Evolutionary conservation across 352 stramenopile genomes (phyloP), one percentile per base, ranked within the genome.

Genomic region (Phytophthora hybrid): DNA sequence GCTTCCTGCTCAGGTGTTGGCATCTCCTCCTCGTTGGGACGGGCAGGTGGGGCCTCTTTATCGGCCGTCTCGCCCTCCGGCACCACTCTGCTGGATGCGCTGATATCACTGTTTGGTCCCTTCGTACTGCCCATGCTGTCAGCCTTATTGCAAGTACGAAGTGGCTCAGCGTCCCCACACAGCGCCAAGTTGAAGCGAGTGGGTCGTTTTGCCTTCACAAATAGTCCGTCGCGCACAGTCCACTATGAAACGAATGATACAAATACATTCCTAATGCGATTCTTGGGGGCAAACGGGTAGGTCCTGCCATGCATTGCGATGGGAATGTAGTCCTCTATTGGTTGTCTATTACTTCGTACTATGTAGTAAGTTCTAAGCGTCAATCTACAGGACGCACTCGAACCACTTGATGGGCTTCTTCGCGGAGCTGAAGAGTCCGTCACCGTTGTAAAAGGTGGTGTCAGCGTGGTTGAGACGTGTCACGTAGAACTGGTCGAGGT

Each of bases 321-420:
- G 4, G 51, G 59, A 70, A 52, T 70, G 53, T 41, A 41, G 52
- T 54, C 14, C 31, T 21, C 54, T 58, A 59, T 18, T 52, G 59
- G n/a, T 32, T 59, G 31, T 59, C 49, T 67, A 59, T 67, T 59
- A 26, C 23, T 26, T n/a, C n/a, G n/a, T n/a, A n/a, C n/a, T n/a
- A n/a, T 4, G 23, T 44, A 44, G 13, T 44, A 52, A 31, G 47
- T 29, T 59, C 63, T 54, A 65, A 51, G 16, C 19, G n/a, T 32
- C 13, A 26, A 14, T 63, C 56, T 81, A 90, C 26, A 93, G 65
- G 52, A 88, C n/a, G 49, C 86, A 93, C 72, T 91, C 82, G 47
- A 93, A 89, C 86, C 86, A 93, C 60, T 92, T 92, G 14, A 88
- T 56, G 0, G 86, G 86, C 63, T 87, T 92, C 62, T 89, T 79